Conservation (phyloP, 805 yeast species). For the Candida taoyuanica region DNA sequence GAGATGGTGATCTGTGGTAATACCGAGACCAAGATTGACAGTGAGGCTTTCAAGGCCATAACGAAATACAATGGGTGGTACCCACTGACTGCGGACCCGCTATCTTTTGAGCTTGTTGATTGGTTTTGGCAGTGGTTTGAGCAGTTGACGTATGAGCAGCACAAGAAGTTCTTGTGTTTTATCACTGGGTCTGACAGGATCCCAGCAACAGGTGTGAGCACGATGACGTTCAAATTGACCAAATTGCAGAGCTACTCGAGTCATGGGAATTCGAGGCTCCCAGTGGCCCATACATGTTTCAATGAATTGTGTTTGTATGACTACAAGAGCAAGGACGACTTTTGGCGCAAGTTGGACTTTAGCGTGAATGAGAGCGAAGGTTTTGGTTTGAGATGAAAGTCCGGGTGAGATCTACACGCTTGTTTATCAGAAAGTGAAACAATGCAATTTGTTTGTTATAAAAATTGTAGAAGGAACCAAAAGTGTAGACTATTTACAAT, state of each 20-base stretch:
- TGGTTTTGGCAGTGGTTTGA: constrained; percentile 90
- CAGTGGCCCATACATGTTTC: constrained; percentile 92
- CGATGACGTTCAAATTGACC: constrained; percentile 67
- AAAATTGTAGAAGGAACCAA: constrained; percentile 18
- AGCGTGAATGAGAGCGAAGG: constrained; percentile 84
- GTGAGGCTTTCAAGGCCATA: constrained; percentile 59
- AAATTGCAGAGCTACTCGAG: constrained; percentile 34
- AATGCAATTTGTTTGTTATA: constrained; percentile 16
- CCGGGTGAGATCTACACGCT: no score
- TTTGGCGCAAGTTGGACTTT: constrained; percentile 51
- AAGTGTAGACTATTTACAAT: constrained; percentile 20
- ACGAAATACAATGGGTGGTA: constrained; percentile 70
- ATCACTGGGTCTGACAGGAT: constrained; percentile 89
- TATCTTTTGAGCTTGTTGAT: constrained; percentile 39
- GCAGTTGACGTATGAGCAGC: constrained; percentile 40
- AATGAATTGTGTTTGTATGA: constrained; percentile 79
- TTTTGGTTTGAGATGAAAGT: constrained; percentile 59
- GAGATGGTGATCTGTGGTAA: constrained; percentile 76
- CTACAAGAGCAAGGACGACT: constrained; percentile 50
- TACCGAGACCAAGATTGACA: constrained; percentile 59
- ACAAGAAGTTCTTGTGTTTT: constrained; percentile 63
- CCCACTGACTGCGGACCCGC: constrained; percentile 24
- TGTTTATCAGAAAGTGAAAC: constrained; percentile 12
- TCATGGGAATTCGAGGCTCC: constrained; percentile 43
- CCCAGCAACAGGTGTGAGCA: constrained; percentile 88